Evolutionary conservation across 192 early-diverging fungal species (phyloP).

Genomic region (Funneliformis geosporum): DNA sequence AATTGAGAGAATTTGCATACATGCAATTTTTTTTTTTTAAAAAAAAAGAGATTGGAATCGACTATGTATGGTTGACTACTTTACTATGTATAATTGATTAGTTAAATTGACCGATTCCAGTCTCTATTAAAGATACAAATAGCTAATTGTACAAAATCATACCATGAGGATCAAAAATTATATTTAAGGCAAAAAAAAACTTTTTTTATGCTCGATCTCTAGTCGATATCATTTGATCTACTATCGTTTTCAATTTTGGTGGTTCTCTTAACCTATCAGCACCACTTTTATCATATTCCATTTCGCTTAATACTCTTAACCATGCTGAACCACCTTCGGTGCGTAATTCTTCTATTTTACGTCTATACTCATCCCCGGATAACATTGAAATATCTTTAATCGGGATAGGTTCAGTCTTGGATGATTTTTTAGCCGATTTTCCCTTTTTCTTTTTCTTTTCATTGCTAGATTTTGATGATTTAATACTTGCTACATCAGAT

Average conservation of each 20-base stretch:
- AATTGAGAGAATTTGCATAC: too few species aligned
- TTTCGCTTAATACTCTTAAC: constrained; percentile 55
- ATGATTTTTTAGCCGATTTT: neutral
- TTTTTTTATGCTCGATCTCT: neutral
- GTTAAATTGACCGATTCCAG: too few species aligned
- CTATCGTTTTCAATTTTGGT: constrained; percentile 10
- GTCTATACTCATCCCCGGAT: constrained; percentile 43
- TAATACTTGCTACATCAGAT: constrained; percentile 29
- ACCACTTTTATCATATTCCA: constrained; percentile 38
- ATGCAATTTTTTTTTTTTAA: too few species aligned
- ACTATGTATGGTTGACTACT: too few species aligned
- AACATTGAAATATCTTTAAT: constrained; percentile 13
- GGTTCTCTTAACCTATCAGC: constrained; percentile 17
- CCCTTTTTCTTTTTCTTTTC: constrained; percentile 30
- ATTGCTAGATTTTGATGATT: neutral
- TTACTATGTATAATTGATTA: too few species aligned
- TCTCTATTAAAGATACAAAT: too few species aligned
- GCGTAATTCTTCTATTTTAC: constrained; percentile 52
- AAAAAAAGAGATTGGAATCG: too few species aligned
- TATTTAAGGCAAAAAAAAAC: neutral
- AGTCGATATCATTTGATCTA: neutral
- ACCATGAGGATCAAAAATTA: neutral
- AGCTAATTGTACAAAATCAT: too few species aligned
- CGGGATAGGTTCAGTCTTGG: constrained; percentile 20
- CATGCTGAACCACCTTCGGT: constrained; percentile 55